Percentiles rank a stretch among this genome's conserved stretches.
Evolutionary conservation across 2,329 filamentous ascomycete genomes (phyloP).

Genomic region (Madurella fahalii): DNA sequence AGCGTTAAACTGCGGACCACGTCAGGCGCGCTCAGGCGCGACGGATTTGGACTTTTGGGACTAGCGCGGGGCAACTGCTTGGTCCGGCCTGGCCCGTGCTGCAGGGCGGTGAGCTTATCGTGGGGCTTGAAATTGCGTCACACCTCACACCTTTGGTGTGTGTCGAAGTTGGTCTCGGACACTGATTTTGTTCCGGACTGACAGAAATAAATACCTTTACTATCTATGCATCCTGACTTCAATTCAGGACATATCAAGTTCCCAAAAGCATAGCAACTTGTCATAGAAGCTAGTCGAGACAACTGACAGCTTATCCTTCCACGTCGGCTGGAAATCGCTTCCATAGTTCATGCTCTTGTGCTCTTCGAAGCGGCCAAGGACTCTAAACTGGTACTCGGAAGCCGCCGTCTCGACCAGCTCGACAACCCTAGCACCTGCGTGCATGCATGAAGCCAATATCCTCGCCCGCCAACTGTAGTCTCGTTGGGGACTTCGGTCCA

Average conservation of each 20-base stretch:
- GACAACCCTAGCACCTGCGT: slow-evolving; percentile 73
- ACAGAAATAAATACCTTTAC: no score
- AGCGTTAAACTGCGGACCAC: neutral
- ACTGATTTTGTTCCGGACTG: no score
- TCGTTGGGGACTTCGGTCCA: slow-evolving; percentile 23
- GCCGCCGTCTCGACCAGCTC: slow-evolving; percentile 37
- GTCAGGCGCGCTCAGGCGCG: slow-evolving; percentile 23
- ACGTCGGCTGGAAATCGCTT: slow-evolving; percentile 59
- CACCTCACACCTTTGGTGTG: no score
- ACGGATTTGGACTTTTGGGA: slow-evolving; percentile 1
- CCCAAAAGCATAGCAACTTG: slow-evolving; percentile 65
- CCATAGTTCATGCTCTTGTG: slow-evolving; percentile 96
- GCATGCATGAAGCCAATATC: slow-evolving; percentile 90
- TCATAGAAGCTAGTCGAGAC: slow-evolving; percentile 78
- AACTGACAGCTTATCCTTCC: slow-evolving; percentile 38
- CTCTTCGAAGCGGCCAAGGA: slow-evolving; percentile 72
- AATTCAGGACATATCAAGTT: slow-evolving; percentile 19
- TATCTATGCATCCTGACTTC: neutral
- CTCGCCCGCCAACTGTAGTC: slow-evolving; percentile 30
- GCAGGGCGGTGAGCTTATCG: neutral
- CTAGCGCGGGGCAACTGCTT: slow-evolving; percentile 19
- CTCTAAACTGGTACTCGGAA: slow-evolving; percentile 55
- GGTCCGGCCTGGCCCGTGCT: neutral
- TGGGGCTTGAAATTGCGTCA: slow-evolving; percentile 16
- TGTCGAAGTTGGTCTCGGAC: no score